phyloP scores from a whole-genome alignment of 2,329 filamentous ascomycete species.

The Paraphoma sp. region DNA sequence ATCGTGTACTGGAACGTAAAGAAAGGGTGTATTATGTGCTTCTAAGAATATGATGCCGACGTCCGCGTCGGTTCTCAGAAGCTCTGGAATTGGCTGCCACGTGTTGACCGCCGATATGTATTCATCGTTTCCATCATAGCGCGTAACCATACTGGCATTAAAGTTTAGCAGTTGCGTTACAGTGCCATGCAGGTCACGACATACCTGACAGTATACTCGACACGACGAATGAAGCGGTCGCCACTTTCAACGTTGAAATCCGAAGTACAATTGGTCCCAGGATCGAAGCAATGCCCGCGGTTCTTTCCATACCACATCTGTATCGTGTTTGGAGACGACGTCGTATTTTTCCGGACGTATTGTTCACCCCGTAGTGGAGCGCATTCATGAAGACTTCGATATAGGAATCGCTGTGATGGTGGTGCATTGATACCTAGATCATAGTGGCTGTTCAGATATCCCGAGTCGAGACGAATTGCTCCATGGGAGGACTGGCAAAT shows the following conservation, averaged over 20 bases:
- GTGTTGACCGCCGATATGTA: not conserved
- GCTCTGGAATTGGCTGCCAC: constrained; percentile 24
- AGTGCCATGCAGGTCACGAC: not conserved
- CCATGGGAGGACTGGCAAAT: constrained; percentile 4
- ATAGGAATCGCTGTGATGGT: constrained; percentile 2
- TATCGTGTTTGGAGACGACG: not conserved
- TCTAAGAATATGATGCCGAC: constrained; percentile 37
- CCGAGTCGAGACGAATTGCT: not conserved
- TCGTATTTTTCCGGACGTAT: not conserved
- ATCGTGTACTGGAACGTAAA: constrained; percentile 28
- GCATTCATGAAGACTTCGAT: constrained; percentile 7
- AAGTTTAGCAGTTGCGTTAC: not conserved
- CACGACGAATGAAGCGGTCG: not conserved
- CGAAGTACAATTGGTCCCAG: not conserved
- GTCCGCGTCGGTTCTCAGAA: constrained; percentile 35
- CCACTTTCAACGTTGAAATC: not conserved
- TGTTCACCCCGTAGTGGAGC: not conserved
- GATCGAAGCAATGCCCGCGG: not conserved
- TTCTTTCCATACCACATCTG: not conserved
- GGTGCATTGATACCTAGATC: constrained; percentile 14
- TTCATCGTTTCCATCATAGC: not conserved
- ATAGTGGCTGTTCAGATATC: constrained; percentile 8
- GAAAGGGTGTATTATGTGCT: constrained; percentile 28
- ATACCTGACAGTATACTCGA: not conserved
- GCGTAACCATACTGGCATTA: not conserved